Evolutionary conservation across 2,329 filamentous ascomycete genomes (phyloP).

Genomic region (Fonsecaea pedrosoi): DNA sequence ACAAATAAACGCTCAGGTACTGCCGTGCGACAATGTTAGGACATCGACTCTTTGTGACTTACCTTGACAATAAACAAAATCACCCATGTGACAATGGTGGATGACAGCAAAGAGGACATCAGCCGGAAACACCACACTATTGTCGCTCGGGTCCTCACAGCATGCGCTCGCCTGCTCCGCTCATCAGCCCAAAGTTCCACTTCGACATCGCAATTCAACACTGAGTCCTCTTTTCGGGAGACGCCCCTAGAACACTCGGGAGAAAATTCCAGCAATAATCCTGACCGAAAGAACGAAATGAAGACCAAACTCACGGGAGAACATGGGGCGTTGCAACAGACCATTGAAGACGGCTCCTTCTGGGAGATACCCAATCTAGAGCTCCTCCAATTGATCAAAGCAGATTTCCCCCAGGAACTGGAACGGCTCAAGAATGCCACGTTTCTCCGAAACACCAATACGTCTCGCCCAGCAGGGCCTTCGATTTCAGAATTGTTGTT

Average conservation of each 20-base stretch:
- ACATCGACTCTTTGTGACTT: constrained; percentile 9
- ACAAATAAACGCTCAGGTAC: not conserved
- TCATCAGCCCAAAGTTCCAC: not conserved
- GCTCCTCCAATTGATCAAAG: constrained; percentile 40
- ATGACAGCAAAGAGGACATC: constrained; percentile 10
- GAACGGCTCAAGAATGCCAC: constrained; percentile 43
- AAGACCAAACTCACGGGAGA: not conserved
- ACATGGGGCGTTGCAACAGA: constrained; percentile 9
- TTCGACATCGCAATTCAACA: not conserved
- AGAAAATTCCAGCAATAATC: not conserved
- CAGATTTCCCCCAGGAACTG: constrained; percentile 42
- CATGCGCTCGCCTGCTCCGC: constrained; percentile 2
- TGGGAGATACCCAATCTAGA: constrained; percentile 34
- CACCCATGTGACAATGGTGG: constrained; percentile 21
- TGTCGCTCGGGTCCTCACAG: constrained; percentile 11
- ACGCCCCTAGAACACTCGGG: not conserved
- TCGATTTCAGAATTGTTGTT: constrained; percentile 45
- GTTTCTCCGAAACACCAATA: constrained; percentile 25
- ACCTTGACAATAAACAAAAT: constrained; percentile 3
- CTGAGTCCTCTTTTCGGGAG: not conserved
- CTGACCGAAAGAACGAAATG: constrained; percentile 9
- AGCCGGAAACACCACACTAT: constrained; percentile 1
- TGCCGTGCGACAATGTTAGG: constrained; percentile 1
- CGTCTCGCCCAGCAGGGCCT: constrained; percentile 14
- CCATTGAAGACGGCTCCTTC: constrained; percentile 28